Evolutionary conservation across 176 grass and related monocot species (phyloP), one percentile per base, ranked within the genome.

Genomic region (Phoenix roebelenii): DNA sequence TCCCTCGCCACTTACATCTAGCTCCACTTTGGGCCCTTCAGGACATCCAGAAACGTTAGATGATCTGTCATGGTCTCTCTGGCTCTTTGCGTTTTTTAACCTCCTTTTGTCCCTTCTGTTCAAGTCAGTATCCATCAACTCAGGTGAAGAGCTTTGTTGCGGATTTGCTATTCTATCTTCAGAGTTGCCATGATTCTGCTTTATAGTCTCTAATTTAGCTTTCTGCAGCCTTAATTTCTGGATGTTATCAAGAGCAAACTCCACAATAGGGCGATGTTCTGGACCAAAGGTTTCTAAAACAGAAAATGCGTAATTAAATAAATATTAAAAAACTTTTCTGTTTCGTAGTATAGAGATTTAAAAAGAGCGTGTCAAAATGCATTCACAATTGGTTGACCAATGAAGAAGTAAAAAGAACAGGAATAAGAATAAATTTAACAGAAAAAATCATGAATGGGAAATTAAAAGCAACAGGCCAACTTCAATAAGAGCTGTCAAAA

Each of bases 181-280:
- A 52, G 60, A 32, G 64, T 66, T 82, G 5, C 22, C 24, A 23
- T 52, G 1, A 0, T 66, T 72, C 52, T 85, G 75, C 16, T 75
- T 77, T 25, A 28, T 7, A 16, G 55, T 60, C 4, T 71, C 68
- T 16, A 5, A 4, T 65, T 79, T 53, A 59, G 67, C 71, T 59
- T 80, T 91, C 30, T 85, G 76, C 49, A 85, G 54, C 69, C 81
- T 76, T 69, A 92, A 44, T 73, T 98, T 92, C 55, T 98, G 85
- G 23, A 98, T 57, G 66, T 92, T 73, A 65, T 98, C 93, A 55
- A 92, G 77, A 49, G 93, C 87, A 52, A 92, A 98, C 67, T 98
- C 87, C 54, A 88, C 87, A 63, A 92, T 85, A 15, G 93, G 93
- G 19, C 93, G 77, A 3, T 72, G 84, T 25, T 97, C 87, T 52